phyloP scores from a whole-genome alignment of 352 stramenopile genomes.

The Phytopythium vexans region DNA sequence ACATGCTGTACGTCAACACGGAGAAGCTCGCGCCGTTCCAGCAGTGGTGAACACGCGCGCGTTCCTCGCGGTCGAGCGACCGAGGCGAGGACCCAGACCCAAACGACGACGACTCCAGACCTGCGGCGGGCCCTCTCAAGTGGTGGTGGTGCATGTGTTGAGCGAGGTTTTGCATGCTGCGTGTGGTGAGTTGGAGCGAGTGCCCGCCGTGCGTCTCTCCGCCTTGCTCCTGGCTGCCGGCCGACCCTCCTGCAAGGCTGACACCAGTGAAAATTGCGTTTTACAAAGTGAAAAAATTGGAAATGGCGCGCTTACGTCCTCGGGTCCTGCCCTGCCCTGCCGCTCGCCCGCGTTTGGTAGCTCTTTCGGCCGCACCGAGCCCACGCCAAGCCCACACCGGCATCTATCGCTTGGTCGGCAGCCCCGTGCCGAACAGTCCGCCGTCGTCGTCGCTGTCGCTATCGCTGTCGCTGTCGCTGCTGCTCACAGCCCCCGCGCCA shows the following conservation, averaged over 20 bases:
- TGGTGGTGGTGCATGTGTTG: conserved; percentile 4
- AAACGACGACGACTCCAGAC: not conserved
- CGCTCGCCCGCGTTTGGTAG: too few species aligned
- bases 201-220: too few species aligned
- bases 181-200: conserved; percentile 5
- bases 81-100: not conserved
- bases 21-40: conserved; percentile 78
- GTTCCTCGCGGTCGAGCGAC: not conserved
- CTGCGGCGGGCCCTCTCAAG: not conserved
- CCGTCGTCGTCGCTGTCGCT: conserved; percentile 78
- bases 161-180: conserved; percentile 16
- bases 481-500: conserved; percentile 30
- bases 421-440: conserved; percentile 71
- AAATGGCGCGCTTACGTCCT: too few species aligned
- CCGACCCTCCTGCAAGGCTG: too few species aligned
- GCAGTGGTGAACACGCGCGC: conserved; percentile 53
- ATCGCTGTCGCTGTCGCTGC: conserved; percentile 52
- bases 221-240: too few species aligned
- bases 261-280: too few species aligned
- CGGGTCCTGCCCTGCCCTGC: too few species aligned
- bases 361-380: too few species aligned
- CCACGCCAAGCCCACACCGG: conserved; percentile 5
- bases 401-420: conserved; percentile 66
- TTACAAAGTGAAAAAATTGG: too few species aligned
- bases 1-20: conserved; percentile 87